Evolutionary conservation across 2,329 filamentous ascomycete species (phyloP), one percentile per base, ranked within the genome.

Genomic region (Colletotrichum sp.): DNA sequence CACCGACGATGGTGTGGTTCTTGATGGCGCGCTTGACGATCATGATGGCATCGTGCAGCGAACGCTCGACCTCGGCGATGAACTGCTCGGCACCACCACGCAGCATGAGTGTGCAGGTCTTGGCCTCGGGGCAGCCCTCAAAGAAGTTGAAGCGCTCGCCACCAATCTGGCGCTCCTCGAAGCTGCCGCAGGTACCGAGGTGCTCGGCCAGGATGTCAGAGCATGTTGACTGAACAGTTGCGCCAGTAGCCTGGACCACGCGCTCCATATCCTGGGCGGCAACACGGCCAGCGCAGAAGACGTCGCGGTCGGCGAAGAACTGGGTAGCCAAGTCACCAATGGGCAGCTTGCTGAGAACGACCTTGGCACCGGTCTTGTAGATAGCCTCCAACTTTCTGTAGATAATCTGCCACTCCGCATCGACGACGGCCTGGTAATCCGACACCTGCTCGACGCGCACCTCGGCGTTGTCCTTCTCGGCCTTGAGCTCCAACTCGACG

Each of bases 361-460:
- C 96, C 91, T 98, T 98, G 78, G 97, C 97, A 70, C 97, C 97
- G 7, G 96, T 98, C 86, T 96, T 93, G 90, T 96, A 92, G 69
- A 98, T 88, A 64, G 96, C 95, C 88, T 99, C 97, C 84, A 99
- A 94, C 90, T 99, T 99, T 90, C 98, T 96, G 92, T 94, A 98
- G 85, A 99, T 99, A 83, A 99, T 99, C 86, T 98, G 96, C 97
- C 97, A 99, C 87, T 99, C 97, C 34, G 97, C 97, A 83, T 99
- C 97, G 83, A 99, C 97, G 80, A 99, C 98, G 77, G 97, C 97
- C 88, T 99, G 97, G 89, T 99, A 99, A 87, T 99, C 97, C 24
- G 96, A 98, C 68, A 99, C 97, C 86, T 98, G 96, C 87, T 98
- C 97, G 74, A 99, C 96, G 75, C 97, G 94, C 78, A 99, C 96